Evolutionary conservation across 345 rosid species (phyloP), one percentile per base, ranked within the genome.

Genomic region (Durio zibethinus): DNA sequence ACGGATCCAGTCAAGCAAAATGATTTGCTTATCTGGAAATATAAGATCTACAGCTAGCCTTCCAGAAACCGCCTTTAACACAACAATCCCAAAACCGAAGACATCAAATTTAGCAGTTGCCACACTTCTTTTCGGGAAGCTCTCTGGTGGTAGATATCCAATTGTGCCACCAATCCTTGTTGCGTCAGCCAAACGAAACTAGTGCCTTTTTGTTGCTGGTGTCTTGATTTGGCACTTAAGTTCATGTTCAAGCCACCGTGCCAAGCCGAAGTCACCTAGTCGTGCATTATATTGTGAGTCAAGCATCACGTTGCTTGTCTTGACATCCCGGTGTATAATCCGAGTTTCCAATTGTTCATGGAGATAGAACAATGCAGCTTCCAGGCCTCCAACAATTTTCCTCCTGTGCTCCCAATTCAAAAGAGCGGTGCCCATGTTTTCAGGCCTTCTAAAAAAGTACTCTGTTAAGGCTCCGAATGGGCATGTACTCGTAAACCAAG

Each of bases 61-160:
- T 2, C 99, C 97, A 0, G 99, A 91, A 6, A 89, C 89, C 61
- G 92, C 89, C 90, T 96, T 97, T 16, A 96, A 76, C 76, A 89
- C 89, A 6, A 96, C 99, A 42, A 96, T 81, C 11, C 99, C 98
- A 27, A 93, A 96, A 84, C 99, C 90, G 80, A 96, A 96, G 63
- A 96, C 99, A 61, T 96, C 99, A 0, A 95, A 91, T 85, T 96
- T 96, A 1, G 97, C 97, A 4, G 99, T 96, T 11, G 97, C 97
- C 23, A 86, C 79, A 10, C 90, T 84, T 65, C 90, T 80, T 60
- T 80, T 92, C 79, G 88, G 90, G 74, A 96, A 96, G 81, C 99
- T 89, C 82, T 96, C 99, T 0, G 98, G 99, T 7, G 98, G 94
- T 48, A 96, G 48, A 76, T 96, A 93, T 33, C 99, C 99, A 5